phyloP scores from a whole-genome alignment of 192 early-diverging fungal genomes.

The Tieghemiomyces parasiticus region DNA sequence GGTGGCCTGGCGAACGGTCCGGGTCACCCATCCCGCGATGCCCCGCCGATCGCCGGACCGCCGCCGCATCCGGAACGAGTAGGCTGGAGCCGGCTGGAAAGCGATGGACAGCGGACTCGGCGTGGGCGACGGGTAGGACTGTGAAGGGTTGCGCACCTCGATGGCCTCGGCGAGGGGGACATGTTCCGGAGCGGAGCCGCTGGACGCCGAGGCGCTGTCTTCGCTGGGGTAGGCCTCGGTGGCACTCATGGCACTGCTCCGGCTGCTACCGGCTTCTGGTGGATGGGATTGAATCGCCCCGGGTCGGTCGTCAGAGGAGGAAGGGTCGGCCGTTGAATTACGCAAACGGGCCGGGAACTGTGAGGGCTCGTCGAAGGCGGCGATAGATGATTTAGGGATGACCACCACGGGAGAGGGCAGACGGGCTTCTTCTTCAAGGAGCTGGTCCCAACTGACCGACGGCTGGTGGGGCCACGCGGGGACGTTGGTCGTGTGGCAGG shows the following conservation, averaged over 20 bases:
- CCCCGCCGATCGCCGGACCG: not conserved
- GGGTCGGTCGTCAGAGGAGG: no score
- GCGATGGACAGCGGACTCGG: not conserved
- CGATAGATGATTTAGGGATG: not conserved
- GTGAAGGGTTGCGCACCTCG: not conserved
- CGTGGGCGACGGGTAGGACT: not conserved
- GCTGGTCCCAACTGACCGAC: conserved; percentile 3
- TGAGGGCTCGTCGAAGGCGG: no score
- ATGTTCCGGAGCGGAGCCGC: no score
- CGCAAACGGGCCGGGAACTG: no score
- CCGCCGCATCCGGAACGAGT: not conserved
- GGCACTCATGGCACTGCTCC: not conserved
- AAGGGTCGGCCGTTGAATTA: not conserved
- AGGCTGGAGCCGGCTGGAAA: not conserved
- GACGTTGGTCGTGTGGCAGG: not conserved
- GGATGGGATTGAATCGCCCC: no score
- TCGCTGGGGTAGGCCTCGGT: not conserved
- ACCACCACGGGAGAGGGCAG: conserved; percentile 2
- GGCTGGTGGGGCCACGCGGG: not conserved
- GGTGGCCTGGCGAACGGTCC: not conserved
- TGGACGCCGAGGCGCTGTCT: not conserved
- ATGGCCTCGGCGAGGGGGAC: not conserved
- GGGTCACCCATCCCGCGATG: no score
- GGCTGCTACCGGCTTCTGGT: not conserved
- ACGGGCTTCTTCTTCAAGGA: conserved; percentile 1